Percentiles rank a stretch among this genome's conserved stretches.
Conservation (phyloP, 2,329 filamentous ascomycete genomes). For the Pleoardoris graminearum region DNA sequence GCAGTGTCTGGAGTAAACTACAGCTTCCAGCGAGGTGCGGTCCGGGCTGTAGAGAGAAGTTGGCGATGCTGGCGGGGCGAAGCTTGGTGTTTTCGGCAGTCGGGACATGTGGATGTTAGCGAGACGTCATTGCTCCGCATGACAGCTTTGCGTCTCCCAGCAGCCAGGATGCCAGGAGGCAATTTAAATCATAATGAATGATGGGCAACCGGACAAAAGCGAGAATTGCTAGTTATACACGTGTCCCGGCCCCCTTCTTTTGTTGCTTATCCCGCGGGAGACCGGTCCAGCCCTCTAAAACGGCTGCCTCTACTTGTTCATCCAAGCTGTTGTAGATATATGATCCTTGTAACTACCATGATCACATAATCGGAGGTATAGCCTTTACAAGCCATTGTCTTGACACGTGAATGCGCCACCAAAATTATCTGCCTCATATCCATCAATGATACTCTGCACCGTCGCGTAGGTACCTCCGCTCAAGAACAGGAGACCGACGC, state of each 20-base stretch:
- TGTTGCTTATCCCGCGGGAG: too few relatives aligned
- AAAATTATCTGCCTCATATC: conserved; percentile 67
- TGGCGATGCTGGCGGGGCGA: conserved; percentile 6
- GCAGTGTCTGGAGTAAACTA: too few relatives aligned
- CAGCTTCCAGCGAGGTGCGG: not conserved
- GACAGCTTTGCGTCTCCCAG: not conserved
- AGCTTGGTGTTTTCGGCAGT: conserved; percentile 16
- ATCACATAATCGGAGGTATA: too few relatives aligned
- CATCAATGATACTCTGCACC: conserved; percentile 73
- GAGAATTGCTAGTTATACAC: too few relatives aligned
- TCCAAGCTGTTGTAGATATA: too few relatives aligned
- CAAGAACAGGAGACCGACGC: conserved; percentile 78
- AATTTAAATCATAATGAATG: not conserved
- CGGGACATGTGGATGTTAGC: conserved; percentile 20
- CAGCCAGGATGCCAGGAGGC: not conserved
- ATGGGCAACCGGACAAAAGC: not conserved
- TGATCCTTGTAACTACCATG: too few relatives aligned
- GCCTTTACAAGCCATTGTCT: conserved; percentile 62
- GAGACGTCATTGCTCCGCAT: conserved; percentile 36
- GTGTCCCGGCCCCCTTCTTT: too few relatives aligned
- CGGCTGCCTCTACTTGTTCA: too few relatives aligned
- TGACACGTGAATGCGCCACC: conserved; percentile 75
- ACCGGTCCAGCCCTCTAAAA: too few relatives aligned
- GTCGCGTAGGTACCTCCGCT: conserved; percentile 75
- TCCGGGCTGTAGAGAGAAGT: not conserved